Base-by-base conservation (phyloP, 2,329 filamentous ascomycete genomes). In the Whalleya microplaca region DNA sequence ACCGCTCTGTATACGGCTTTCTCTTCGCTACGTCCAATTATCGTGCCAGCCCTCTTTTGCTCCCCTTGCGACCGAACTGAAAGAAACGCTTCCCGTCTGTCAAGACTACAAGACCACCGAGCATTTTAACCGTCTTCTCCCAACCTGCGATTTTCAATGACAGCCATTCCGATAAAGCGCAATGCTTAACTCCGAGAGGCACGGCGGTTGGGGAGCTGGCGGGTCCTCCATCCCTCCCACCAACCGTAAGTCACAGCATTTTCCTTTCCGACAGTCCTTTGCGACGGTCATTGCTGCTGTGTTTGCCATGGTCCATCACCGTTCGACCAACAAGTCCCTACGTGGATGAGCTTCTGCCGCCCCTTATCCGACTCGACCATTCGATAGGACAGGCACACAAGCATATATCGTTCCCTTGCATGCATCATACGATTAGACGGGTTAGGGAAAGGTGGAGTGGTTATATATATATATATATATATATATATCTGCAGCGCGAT, bases 161-260 rank as follows among this genome's bases (percentile, higher is more conserved):
- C 54, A 62, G 54, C 23, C 47, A 16, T 55, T 23, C 44, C 50
- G 51, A 51, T 40, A 43, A 52, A 53, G 48, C 64, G 65, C 62
- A 46, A 71, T 71, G 68, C 58, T 66, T 63, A 65, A 67, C 61
- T 32, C 60, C 47, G 54, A 65, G 65, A 59, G 57, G 45, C 63
- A 66, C 45, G 64, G 61, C 58, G 62, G 64, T 59, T 67, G 64
- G 67, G 67, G 67, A 56, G 51, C 56, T 45, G 57, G 62, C 51
- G 57, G 56, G 55, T 45, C 53, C 55, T 51, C 59, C 46, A 61
- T 52, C 41, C 45, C 55, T 48, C 54, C 66, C 46, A 55, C 41
- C 45, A 70, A 69, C 61, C 66, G 68, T 70, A 70, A 70, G 68
- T 70, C 56, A 55, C 57, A 51, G 48, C 57, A 49, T 65, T 57